These are phyloP conservation scores for Rhodotorula sp. DNA, from an alignment of 1,284 basidiomycete genomes.

Conservation along the genomic window DNA sequence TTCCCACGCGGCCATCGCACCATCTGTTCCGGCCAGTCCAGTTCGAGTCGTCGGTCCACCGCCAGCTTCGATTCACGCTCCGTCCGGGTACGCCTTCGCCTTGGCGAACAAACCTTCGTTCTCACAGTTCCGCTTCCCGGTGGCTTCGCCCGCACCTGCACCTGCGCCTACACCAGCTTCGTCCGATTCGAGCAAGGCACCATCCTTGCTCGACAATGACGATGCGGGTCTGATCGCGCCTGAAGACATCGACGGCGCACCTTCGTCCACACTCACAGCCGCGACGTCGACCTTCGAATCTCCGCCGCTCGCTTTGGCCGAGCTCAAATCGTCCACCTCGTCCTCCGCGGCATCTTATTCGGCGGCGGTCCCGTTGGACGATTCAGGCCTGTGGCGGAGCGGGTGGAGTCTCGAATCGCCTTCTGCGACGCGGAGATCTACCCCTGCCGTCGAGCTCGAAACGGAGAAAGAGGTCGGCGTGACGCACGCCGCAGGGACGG, in stretches of 20 bases:
- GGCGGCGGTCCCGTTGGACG: not conserved
- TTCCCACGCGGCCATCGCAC: not conserved
- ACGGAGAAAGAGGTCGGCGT: not conserved
- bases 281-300: conserved; percentile 2
- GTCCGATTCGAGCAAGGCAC: not conserved
- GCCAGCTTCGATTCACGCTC: not conserved
- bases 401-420: not conserved
- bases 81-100: not conserved
- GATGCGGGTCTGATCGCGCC: not conserved
- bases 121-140: conserved; percentile 1
- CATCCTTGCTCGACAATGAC: not conserved
- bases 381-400: not conserved
- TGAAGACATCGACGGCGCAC: conserved; percentile 1
- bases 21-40: not conserved
- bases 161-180: not conserved
- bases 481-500: not conserved
- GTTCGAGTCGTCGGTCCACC: not conserved
- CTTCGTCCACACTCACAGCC: not conserved
- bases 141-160: not conserved
- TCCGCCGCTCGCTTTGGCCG: not conserved
- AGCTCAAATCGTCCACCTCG: not conserved
- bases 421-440: too few species aligned
- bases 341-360: not conserved
- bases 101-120: conserved; percentile 2
- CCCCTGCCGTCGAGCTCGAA: not conserved